Conservation (phyloP, 345 rosid genomes). For the Aethionema arabicum region DNA sequence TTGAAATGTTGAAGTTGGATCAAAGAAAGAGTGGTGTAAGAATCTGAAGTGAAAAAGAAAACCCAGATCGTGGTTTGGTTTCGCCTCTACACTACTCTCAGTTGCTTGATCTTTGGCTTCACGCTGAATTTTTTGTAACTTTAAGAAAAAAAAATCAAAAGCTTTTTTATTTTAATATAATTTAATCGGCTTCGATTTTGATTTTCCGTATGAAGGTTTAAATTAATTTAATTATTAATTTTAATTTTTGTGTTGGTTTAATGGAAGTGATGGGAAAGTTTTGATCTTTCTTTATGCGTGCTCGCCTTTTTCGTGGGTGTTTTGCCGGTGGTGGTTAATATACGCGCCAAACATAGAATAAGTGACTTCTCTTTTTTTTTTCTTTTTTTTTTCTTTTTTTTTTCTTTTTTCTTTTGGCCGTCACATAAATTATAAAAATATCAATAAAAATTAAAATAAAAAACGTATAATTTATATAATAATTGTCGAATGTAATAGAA, state of each 20-base stretch:
- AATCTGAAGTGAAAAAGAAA: slow-evolving; percentile 8
- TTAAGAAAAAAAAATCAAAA: not conserved
- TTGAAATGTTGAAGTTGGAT: slow-evolving; percentile 49
- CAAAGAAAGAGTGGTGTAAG: slow-evolving; percentile 34
- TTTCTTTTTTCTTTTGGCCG: not conserved
- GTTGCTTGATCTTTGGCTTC: slow-evolving; percentile 38
- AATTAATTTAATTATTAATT: too few species aligned
- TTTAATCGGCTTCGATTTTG: slow-evolving; percentile 29
- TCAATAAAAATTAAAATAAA: not conserved
- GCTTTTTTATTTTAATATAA: slow-evolving; percentile 7
- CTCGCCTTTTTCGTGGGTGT: slow-evolving; percentile 38
- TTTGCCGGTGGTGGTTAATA: slow-evolving; percentile 46
- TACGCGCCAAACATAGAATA: slow-evolving; percentile 62
- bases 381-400: not conserved
- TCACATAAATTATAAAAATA: not conserved
- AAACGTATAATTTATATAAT: too few species aligned
- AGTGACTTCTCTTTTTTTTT: slow-evolving; percentile 6
- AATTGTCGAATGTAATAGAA: too few species aligned
- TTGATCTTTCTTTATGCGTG: slow-evolving; percentile 43
- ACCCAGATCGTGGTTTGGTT: slow-evolving; percentile 29
- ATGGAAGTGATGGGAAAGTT: slow-evolving; percentile 45
- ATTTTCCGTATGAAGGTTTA: not conserved
- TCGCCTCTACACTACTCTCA: slow-evolving; percentile 35
- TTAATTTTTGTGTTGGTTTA: too few species aligned
- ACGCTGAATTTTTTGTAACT: slow-evolving; percentile 25